These are phyloP conservation scores for Ophidiomyces ophidiicola DNA, from an alignment of 2,329 filamentous ascomycete species.

Conservation along the genomic window DNA sequence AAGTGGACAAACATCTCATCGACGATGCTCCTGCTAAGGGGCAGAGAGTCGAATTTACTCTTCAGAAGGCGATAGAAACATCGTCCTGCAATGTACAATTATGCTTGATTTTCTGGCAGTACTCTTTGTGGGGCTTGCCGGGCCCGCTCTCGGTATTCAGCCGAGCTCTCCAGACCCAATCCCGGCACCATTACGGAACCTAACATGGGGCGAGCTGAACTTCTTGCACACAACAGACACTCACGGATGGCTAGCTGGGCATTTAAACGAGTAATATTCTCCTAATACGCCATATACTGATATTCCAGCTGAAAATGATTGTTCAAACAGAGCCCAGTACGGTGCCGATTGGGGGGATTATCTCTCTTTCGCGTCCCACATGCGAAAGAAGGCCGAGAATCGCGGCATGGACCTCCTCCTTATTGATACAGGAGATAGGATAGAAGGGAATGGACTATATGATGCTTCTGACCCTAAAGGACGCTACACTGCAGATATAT, in stretches of 20 bases:
- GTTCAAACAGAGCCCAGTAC: slow-evolving; percentile 37
- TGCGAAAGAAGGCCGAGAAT: slow-evolving; percentile 65
- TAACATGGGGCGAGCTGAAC: slow-evolving; percentile 90
- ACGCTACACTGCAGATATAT: slow-evolving; percentile 75
- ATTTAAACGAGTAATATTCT: slow-evolving; percentile 65
- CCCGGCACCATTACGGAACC: slow-evolving; percentile 65
- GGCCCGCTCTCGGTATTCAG: slow-evolving; percentile 46
- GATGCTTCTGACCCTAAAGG: slow-evolving; percentile 82
- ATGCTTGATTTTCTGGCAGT: slow-evolving; percentile 13
- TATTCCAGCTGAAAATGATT: neutral
- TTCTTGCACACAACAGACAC: slow-evolving; percentile 95
- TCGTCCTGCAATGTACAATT: neutral
- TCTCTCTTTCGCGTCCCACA: slow-evolving; percentile 75
- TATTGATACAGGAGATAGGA: slow-evolving; percentile 85
- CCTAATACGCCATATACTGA: neutral
- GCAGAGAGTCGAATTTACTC: neutral
- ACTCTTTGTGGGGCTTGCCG: slow-evolving; percentile 16
- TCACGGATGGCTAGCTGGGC: slow-evolving; percentile 90
- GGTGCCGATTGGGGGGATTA: slow-evolving; percentile 98
- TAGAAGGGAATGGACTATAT: slow-evolving; percentile 91
- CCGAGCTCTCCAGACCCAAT: slow-evolving; percentile 69
- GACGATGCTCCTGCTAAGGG: too few relatives aligned
- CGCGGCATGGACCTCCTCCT: slow-evolving; percentile 74
- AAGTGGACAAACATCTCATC: too few relatives aligned
- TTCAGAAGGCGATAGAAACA: neutral